Evolutionary conservation across 2,329 filamentous ascomycete species (phyloP).

Genomic region (Penicillium sp.): DNA sequence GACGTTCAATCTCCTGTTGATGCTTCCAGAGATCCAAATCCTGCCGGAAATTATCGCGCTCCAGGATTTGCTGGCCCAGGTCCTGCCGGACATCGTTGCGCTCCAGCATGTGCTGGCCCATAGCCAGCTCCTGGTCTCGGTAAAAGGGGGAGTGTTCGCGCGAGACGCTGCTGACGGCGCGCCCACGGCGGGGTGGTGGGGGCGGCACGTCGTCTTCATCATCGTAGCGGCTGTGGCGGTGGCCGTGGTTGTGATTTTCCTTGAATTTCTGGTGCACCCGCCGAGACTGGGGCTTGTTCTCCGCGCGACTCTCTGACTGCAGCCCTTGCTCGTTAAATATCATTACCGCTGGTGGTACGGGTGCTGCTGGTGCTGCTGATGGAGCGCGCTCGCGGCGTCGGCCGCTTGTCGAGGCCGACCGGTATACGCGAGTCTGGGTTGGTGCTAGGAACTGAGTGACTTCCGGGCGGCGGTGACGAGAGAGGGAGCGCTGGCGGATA

Average conservation of each 20-base stretch:
- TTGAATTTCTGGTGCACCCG: constrained; percentile 20
- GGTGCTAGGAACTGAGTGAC: constrained; percentile 26
- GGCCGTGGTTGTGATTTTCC: constrained; percentile 1
- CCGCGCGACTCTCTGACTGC: constrained; percentile 26
- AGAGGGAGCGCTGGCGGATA: constrained; percentile 33
- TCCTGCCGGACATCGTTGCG: constrained; percentile 31
- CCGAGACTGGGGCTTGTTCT: constrained; percentile 28
- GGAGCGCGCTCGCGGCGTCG: constrained; percentile 25
- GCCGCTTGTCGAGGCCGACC: constrained; percentile 38
- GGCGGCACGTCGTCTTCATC: constrained; percentile 24
- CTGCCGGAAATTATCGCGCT: constrained; percentile 33
- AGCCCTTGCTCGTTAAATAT: constrained; percentile 37
- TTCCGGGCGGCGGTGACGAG: constrained; percentile 31
- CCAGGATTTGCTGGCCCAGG: constrained; percentile 36
- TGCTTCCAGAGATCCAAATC: constrained; percentile 36
- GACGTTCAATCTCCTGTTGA: constrained; percentile 36
- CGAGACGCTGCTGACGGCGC: constrained; percentile 24
- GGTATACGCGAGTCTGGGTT: constrained; percentile 26
- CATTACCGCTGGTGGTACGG: constrained; percentile 24
- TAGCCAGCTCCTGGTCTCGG: constrained; percentile 36
- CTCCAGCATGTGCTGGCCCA: constrained; percentile 36
- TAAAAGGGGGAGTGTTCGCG: constrained; percentile 27
- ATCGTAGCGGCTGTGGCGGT: constrained; percentile 18
- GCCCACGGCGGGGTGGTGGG: constrained; percentile 16
- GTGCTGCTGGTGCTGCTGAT: not conserved